phyloP scores from a whole-genome alignment of 139 green algal species.

The Ettlia oleoabundans region DNA sequence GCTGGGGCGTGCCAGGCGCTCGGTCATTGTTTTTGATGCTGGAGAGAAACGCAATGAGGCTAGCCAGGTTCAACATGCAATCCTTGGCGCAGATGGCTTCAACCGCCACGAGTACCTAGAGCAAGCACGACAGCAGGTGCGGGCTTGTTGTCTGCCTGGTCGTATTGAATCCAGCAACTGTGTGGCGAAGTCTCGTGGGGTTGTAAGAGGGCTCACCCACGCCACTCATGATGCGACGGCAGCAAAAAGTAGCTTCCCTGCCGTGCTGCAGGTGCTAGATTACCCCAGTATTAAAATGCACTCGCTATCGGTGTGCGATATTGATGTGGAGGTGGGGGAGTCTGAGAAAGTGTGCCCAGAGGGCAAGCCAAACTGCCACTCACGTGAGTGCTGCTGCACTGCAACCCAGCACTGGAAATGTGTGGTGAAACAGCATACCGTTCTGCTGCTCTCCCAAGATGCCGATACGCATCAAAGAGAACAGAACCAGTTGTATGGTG shows the following conservation, averaged over 20 bases:
- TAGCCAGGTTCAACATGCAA: slow-evolving; percentile 30
- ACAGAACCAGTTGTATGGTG: too few species aligned
- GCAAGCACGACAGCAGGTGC: too few species aligned
- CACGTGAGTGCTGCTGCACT: background rate
- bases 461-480: background rate
- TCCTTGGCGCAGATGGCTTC: slow-evolving; percentile 33
- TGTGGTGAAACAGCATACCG: too few species aligned
- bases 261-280: background rate
- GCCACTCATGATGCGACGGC: too few species aligned
- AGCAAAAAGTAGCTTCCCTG: too few species aligned
- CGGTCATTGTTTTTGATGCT: slow-evolving; percentile 23
- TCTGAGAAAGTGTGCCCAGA: background rate
- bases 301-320: slow-evolving; percentile 9
- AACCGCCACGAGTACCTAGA: slow-evolving; percentile 10
- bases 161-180: too few species aligned
- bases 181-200: too few species aligned
- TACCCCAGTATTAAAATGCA: slow-evolving; percentile 21
- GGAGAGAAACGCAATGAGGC: slow-evolving; percentile 34
- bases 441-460: background rate
- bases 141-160: too few species aligned
- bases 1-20: slow-evolving; percentile 3
- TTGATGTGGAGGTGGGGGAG: slow-evolving; percentile 3
- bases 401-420: too few species aligned
- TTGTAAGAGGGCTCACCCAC: too few species aligned
- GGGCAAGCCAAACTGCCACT: background rate